Percentiles rank a stretch among this genome's conserved stretches.
phyloP scores from a whole-genome alignment of 1,284 basidiomycete species.

The Puccinia novopanici region DNA sequence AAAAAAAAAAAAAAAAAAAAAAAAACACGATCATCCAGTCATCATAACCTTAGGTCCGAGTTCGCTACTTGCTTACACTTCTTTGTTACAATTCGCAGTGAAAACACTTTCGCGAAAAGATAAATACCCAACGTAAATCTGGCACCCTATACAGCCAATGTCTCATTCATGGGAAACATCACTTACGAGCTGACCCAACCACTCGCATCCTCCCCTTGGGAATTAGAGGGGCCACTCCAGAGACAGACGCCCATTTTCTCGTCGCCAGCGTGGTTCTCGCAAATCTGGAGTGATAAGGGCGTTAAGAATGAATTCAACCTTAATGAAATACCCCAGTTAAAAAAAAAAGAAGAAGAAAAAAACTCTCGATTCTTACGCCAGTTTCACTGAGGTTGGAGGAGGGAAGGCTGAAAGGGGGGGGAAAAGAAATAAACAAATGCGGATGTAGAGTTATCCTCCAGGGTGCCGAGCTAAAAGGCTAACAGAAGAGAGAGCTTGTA shows the following conservation, averaged over 20 bases:
- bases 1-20: too few relatives aligned
- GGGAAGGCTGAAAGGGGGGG: not conserved
- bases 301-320: not conserved
- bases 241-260: constrained; percentile 36
- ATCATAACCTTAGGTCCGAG: not conserved
- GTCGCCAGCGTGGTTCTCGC: constrained; percentile 13
- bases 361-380: constrained; percentile 22
- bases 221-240: constrained; percentile 20
- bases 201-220: not conserved
- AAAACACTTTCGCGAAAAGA: not conserved
- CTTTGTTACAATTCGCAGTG: constrained; percentile 18
- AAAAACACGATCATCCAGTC: not conserved
- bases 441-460: not conserved
- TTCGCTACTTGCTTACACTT: constrained; percentile 14
- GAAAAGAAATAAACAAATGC: too few relatives aligned
- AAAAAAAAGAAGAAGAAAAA: too few relatives aligned
- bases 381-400: not conserved
- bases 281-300: constrained; percentile 10
- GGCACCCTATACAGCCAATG: not conserved
- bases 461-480: not conserved
- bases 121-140: not conserved
- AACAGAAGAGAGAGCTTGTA: not conserved
- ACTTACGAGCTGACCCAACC: constrained; percentile 32
- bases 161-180: not conserved
- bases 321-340: not conserved